phyloP scores from a whole-genome alignment of 257 asterid genomes.

The Solanum appendiculatum region DNA sequence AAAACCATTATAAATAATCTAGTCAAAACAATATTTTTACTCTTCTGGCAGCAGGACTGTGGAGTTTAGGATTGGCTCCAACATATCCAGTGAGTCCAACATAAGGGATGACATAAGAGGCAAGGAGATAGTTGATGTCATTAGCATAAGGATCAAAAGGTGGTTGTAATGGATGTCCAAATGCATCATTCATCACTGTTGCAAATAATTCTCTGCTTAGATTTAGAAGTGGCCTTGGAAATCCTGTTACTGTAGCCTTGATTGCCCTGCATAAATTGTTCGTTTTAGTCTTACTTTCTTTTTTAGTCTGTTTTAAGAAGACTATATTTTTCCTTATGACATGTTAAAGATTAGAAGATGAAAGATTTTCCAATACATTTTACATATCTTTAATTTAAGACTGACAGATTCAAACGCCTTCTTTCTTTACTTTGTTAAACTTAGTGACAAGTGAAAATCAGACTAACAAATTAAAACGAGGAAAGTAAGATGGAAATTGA shows the following conservation, averaged over 20 bases:
- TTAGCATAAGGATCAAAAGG: slow-evolving; percentile 76
- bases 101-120: slow-evolving; percentile 70
- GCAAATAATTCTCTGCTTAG: slow-evolving; percentile 52
- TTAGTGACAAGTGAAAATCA: neutral
- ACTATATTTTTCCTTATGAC: neutral
- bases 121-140: slow-evolving; percentile 67
- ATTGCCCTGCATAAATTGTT: slow-evolving; percentile 51
- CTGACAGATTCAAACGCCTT: neutral
- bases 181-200: slow-evolving; percentile 45
- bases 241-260: slow-evolving; percentile 48
- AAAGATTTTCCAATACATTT: too few relatives aligned
- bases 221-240: slow-evolving; percentile 64
- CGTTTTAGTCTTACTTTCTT: too few relatives aligned
- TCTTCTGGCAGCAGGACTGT: slow-evolving; percentile 34
- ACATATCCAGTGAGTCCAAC: slow-evolving; percentile 94
- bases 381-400: too few relatives aligned
- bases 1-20: neutral
- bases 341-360: neutral
- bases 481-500: neutral
- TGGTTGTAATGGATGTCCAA: slow-evolving; percentile 37
- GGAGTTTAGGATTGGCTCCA: slow-evolving; percentile 70
- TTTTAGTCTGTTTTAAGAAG: too few relatives aligned
- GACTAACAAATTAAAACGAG: neutral
- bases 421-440: too few relatives aligned
- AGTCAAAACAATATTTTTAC: neutral